Conservation (phyloP, 2,329 filamentous ascomycete genomes). For the Talaromyces funiculosus region DNA sequence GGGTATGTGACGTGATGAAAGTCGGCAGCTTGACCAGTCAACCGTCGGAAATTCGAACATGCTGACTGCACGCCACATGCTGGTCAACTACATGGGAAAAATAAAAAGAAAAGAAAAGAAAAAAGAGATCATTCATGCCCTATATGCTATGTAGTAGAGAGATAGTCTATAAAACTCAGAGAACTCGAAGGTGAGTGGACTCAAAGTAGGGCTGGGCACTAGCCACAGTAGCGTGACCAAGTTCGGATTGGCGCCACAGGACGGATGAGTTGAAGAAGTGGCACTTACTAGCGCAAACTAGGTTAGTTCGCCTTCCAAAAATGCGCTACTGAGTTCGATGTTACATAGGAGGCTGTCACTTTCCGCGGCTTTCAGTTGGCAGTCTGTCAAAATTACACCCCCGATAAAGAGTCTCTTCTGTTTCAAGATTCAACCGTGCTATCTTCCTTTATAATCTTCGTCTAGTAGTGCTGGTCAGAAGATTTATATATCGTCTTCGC, state of each 20-base stretch:
- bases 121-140: no score
- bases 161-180: no score
- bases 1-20: not conserved
- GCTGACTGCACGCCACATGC: not conserved
- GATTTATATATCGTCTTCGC: not conserved
- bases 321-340: not conserved
- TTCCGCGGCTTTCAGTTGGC: not conserved
- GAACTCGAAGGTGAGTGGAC: not conserved
- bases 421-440: not conserved
- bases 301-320: not conserved
- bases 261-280: not conserved
- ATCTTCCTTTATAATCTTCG: not conserved
- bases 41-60: not conserved
- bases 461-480: not conserved
- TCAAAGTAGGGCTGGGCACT: no score
- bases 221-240: not conserved
- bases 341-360: conserved; percentile 4
- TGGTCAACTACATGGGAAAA: no score
- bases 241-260: not conserved
- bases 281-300: not conserved
- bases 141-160: no score
- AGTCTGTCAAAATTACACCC: not conserved
- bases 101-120: no score
- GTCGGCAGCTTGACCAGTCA: not conserved
- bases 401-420: not conserved